Evolutionary conservation across 495 filamentous ascomycete species (phyloP), one percentile per base, ranked within the genome.

Genomic region (Annulohypoxylon moriforme): DNA sequence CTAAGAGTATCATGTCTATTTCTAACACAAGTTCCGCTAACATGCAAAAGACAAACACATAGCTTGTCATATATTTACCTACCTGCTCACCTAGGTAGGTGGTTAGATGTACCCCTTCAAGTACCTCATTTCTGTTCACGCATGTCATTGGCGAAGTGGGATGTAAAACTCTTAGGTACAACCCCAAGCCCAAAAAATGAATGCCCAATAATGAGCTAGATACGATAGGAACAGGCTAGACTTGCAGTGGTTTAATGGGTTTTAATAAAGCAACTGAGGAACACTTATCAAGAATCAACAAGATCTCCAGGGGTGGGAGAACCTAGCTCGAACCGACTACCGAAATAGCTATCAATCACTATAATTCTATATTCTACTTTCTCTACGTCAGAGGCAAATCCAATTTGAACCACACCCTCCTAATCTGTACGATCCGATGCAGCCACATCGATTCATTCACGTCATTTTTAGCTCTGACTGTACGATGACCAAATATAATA

Each of bases 231-330:
- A 69, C 61, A 63, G 60, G 65, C 56, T 73, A 67, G 52, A 40
- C 36, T 68, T 38, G 31, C 33, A 34, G 49, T 40, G 20, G 24
- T 57, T 63, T 65, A 38, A 73, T 52, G 6, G 31, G 8, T n/a
- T 4, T 36, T 36, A 36, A 36, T 11, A 2, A 40, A 40, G 11
- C 36, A 40, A 40, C 24, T 53, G 50, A 29, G 44, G 29, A 50
- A 38, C 27, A 22, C 13, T 10, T 29, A 29, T 72, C 66, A 67
- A 40, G 71, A 22, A 4, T 10, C 6, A 29, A 68, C 66, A 67
- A 40, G 71, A 73, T 69, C 71, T 55, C 50, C 66, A 69, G 66
- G 71, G 66, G 57, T 29, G 27, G 27, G 66, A 52, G 47, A 34
- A 10, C 36, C 36, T 16, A 22, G 18, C 52, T 31, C 22, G 42